Conservation (phyloP, 805 yeast genomes). For the Maudiozyma serrabonitensis region DNA sequence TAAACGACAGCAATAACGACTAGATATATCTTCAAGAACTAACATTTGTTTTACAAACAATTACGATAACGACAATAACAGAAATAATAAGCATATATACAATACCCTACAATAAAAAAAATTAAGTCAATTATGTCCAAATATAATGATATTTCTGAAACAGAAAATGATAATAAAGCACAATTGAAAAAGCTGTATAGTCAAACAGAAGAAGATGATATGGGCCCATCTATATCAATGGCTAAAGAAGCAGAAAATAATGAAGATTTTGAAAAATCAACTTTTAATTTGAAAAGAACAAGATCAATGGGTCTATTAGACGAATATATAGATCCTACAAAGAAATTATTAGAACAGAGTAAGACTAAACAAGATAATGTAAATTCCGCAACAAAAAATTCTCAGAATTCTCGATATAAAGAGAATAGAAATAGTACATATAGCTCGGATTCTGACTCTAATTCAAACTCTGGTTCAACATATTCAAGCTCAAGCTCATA, state of each 20-base stretch:
- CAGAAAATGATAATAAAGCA: not conserved
- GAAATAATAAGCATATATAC: too few relatives aligned
- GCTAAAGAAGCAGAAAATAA: slow-evolving; percentile 64
- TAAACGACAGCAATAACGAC: too few relatives aligned
- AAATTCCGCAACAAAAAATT: not conserved
- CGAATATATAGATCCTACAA: slow-evolving; percentile 47
- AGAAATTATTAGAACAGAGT: slow-evolving; percentile 26
- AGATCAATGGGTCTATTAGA: slow-evolving; percentile 75
- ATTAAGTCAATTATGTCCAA: not conserved
- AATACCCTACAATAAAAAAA: not conserved
- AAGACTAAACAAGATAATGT: slow-evolving; percentile 3
- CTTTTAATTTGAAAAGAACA: slow-evolving; percentile 71
- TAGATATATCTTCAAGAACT: too few relatives aligned
- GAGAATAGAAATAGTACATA: not conserved
- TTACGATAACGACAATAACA: too few relatives aligned
- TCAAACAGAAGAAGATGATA: slow-evolving; percentile 19
- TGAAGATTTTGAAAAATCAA: slow-evolving; percentile 56
- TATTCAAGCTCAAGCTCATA: slow-evolving; percentile 1
- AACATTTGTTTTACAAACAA: too few relatives aligned
- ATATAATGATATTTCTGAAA: not conserved
- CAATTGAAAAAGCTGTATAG: not conserved
- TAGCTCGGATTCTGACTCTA: not conserved
- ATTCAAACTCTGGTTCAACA: not conserved
- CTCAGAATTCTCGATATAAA: not conserved
- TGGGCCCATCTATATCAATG: slow-evolving; percentile 35